Base-by-base conservation (phyloP, 768 basidiomycete species). In the Leccinum rimulosum region DNA sequence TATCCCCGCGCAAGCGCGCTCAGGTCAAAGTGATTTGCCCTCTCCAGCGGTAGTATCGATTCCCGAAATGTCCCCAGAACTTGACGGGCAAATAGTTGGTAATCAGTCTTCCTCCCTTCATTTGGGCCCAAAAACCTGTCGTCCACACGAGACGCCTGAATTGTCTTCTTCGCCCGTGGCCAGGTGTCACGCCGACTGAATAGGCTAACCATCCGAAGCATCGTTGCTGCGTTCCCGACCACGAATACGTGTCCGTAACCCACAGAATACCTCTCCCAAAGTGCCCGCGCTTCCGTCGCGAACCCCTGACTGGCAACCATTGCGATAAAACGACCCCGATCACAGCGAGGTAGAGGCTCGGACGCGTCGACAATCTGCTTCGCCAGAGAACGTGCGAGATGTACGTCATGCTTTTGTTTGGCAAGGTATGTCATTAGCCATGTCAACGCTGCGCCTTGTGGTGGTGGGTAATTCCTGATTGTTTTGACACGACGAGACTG, bases 1-100 rank as follows among this genome's bases (percentile, higher is more conserved):
- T 81, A 80, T 22, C 81, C 84, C 58, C 87, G 80, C 2, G 87
- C 86, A 36, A 87, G 75, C 9, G 86, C 80, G 50, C 82, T 89
- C 59, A 91, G 66, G 53, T 76, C 73, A 52, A 66, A 73, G 70
- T 85, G 87, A 40, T 72, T 64, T 3, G 84, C 82, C 22, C 72
- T 53, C 19, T 70, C 60, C 52, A 87, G 64, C 8, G 87, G 84
- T 31, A 75, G 68, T 66, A 84, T 80, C 50, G 69, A 66, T 36
- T 68, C 53, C 31, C 66, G 72, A 70, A 78, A 89, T 45, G 74
- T 74, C 15, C 62, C 61, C 31, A 86, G 60, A 58, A 89, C 77
- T 30, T 66, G 76, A 50, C 76, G 68, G 22, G 78, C 75, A 64
- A 88, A 86, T 19, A 61, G 62, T n/a, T 57, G 57, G 51, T 70